A percentile compares a stretch with the other conserved stretches of the same genome.
These are phyloP conservation scores for Viola pubescens DNA, from an alignment of 441 rosid species.

Conservation along the genomic window DNA sequence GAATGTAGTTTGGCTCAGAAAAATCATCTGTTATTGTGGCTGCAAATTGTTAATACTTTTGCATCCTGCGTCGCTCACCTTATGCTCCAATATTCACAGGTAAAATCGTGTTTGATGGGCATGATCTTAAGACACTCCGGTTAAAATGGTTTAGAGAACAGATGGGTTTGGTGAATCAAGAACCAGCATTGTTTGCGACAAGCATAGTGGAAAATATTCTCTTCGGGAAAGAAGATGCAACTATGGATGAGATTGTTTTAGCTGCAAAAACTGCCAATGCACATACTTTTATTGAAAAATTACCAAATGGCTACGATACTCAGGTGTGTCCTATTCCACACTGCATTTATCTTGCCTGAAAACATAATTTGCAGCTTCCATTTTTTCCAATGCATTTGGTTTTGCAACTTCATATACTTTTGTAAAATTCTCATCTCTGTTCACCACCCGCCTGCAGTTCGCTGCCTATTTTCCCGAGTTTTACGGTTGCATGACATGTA, in stretches of 20 bases:
- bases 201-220: slow-evolving; percentile 55
- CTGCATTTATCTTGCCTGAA: background rate
- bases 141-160: slow-evolving; percentile 74
- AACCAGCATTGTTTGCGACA: slow-evolving; percentile 74
- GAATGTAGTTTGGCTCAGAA: background rate
- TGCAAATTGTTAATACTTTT: background rate
- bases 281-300: slow-evolving; percentile 53
- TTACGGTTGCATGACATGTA: slow-evolving; percentile 3
- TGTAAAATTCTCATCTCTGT: no score
- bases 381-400: no score
- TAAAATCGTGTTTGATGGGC: slow-evolving; percentile 54
- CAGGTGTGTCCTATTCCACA: slow-evolving; percentile 32
- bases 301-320: slow-evolving; percentile 61
- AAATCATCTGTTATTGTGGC: background rate
- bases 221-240: slow-evolving; percentile 56
- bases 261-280: slow-evolving; percentile 81
- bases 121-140: slow-evolving; percentile 41
- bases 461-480: no score
- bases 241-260: slow-evolving; percentile 34
- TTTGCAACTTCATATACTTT: no score
- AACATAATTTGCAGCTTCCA: background rate
- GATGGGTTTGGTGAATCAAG: slow-evolving; percentile 83
- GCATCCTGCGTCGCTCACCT: background rate
- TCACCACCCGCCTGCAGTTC: no score
- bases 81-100: slow-evolving; percentile 29